Conservation (phyloP, 805 yeast species). For the Metschnikowia amazonensis region DNA sequence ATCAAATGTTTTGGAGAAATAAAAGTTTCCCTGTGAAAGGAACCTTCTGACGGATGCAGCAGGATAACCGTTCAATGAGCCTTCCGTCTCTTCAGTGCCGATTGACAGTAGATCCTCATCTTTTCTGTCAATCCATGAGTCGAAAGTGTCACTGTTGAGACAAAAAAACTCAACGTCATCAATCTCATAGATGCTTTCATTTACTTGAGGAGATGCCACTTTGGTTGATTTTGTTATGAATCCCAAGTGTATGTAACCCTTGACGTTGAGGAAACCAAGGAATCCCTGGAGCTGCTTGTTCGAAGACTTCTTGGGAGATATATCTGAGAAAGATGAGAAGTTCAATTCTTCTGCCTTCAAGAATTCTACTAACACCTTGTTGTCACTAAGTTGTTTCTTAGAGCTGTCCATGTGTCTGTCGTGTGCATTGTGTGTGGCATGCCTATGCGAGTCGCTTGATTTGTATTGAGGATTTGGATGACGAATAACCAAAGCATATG, state of each 20-base stretch:
- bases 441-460: conserved; percentile 16
- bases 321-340: conserved; percentile 40
- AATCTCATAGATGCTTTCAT: conserved; percentile 51
- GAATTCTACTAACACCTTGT: conserved; percentile 49
- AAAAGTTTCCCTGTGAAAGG: conserved; percentile 46
- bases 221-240: conserved; percentile 52
- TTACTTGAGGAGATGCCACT: conserved; percentile 57
- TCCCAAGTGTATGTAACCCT: conserved; percentile 53
- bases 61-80: conserved; percentile 28
- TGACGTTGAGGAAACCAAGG: conserved; percentile 56
- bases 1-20: conserved; percentile 46
- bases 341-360: conserved; percentile 41
- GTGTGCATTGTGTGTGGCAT: conserved; percentile 19
- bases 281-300: conserved; percentile 46
- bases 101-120: conserved; percentile 11
- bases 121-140: conserved; percentile 28
- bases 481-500: conserved; percentile 57
- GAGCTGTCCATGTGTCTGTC: conserved; percentile 18
- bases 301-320: conserved; percentile 29
- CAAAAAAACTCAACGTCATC: conserved; percentile 65
- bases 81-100: conserved; percentile 16
- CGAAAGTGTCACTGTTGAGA: conserved; percentile 54
- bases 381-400: conserved; percentile 20
- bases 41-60: conserved; percentile 44
- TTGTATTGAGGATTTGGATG: conserved; percentile 38